Evolutionary conservation across 1,139 yeast species (phyloP).

Genomic region (Kurtzmaniella quercitrusa): DNA sequence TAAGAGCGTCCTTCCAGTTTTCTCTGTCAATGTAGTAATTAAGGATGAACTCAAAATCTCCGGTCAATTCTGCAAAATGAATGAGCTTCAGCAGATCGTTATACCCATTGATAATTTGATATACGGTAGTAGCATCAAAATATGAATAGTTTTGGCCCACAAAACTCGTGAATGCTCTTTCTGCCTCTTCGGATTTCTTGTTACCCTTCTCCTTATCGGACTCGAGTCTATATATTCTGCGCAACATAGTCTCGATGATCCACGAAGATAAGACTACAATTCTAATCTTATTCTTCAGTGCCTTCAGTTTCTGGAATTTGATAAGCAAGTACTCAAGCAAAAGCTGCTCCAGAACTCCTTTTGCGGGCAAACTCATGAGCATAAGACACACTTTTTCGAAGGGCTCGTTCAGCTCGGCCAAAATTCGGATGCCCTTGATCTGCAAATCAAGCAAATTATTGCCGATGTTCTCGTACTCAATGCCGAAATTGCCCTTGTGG

Average conservation of each 20-base stretch:
- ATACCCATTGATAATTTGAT: constrained; percentile 66
- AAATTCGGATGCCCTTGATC: constrained; percentile 54
- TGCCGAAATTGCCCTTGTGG: constrained; percentile 40
- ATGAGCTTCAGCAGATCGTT: constrained; percentile 62
- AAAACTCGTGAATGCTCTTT: constrained; percentile 46
- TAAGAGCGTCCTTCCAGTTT: constrained; percentile 72
- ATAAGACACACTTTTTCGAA: constrained; percentile 68
- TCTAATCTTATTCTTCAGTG: constrained; percentile 45
- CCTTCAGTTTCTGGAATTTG: constrained; percentile 43
- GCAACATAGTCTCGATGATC: constrained; percentile 62
- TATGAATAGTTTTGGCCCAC: constrained; percentile 42
- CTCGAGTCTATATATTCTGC: constrained; percentile 22
- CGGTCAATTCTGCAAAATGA: constrained; percentile 61
- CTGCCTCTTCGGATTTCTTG: constrained; percentile 11
- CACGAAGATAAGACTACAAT: constrained; percentile 68
- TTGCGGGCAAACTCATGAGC: constrained; percentile 48
- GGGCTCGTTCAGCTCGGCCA: constrained; percentile 64
- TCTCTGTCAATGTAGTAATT: constrained; percentile 63
- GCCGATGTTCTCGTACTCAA: constrained; percentile 16
- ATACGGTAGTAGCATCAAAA: constrained; percentile 63
- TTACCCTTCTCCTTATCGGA: constrained; percentile 11
- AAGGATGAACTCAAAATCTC: constrained; percentile 67
- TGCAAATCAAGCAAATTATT: constrained; percentile 23
- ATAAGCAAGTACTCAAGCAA: constrained; percentile 54
- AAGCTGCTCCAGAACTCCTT: constrained; percentile 22